Evolutionary conservation across 2,329 filamentous ascomycete genomes (phyloP).

Genomic region (Ceratocystis cacaofunesta): DNA sequence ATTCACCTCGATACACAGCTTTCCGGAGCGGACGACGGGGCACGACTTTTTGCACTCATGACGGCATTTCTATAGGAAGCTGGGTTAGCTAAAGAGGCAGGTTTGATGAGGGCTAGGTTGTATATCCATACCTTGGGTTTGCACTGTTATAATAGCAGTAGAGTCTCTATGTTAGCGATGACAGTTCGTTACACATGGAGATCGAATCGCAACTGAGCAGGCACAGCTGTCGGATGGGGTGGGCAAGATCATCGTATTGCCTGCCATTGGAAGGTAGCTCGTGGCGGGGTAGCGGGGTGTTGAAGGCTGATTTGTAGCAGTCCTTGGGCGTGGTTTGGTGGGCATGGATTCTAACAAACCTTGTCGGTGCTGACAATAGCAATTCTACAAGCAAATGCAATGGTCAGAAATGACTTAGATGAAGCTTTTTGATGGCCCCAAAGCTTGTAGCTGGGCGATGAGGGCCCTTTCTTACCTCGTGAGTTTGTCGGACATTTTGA

Average conservation of each 20-base stretch:
- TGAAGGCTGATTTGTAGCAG: neutral
- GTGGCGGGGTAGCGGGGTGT: constrained; percentile 27
- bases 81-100: constrained; percentile 16
- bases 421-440: neutral
- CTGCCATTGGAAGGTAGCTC: neutral
- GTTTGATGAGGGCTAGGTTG: neutral
- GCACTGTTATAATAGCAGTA: constrained; percentile 40
- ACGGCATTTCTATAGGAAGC: constrained; percentile 65
- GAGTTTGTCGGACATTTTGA: constrained; percentile 76
- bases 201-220: no score
- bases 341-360: constrained; percentile 37
- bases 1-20: constrained; percentile 90
- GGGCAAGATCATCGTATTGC: neutral
- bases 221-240: neutral
- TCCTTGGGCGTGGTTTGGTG: neutral
- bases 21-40: constrained; percentile 91
- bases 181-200: neutral
- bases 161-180: constrained; percentile 1
- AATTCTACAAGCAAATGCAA: constrained; percentile 46
- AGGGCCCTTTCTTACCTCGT: constrained; percentile 54
- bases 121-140: constrained; percentile 57
- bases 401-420: constrained; percentile 2
- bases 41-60: constrained; percentile 99
- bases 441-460: neutral
- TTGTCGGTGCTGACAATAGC: constrained; percentile 99